Evolutionary conservation across 2,329 filamentous ascomycete genomes (phyloP).

Genomic region (Clonostachys solani): DNA sequence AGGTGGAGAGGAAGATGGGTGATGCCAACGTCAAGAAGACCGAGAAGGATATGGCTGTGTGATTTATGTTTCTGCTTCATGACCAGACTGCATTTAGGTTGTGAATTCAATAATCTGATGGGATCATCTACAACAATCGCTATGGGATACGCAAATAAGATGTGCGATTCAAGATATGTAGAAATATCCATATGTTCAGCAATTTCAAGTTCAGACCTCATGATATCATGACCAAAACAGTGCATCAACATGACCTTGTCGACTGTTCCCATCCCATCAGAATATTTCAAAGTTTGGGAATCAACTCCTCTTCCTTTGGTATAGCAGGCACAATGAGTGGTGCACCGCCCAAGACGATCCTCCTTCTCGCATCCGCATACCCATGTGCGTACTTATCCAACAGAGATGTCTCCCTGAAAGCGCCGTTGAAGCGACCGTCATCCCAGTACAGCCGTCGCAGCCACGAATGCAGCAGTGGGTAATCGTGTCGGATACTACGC

Average conservation of each 20-base stretch:
- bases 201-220: too few relatives aligned
- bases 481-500: conserved; percentile 59
- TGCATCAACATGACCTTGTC: too few relatives aligned
- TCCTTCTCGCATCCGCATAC: conserved; percentile 17
- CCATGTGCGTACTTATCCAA: conserved; percentile 36
- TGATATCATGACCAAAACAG: too few relatives aligned
- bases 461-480: conserved; percentile 66
- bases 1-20: conserved; percentile 25
- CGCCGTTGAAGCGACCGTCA: conserved; percentile 11
- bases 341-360: conserved; percentile 15
- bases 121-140: too few relatives aligned
- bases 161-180: too few relatives aligned
- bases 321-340: conserved; percentile 18
- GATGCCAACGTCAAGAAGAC: conserved; percentile 3
- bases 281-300: conserved; percentile 6
- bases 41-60: too few relatives aligned
- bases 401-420: conserved; percentile 54
- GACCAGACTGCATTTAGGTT: too few relatives aligned
- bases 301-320: conserved; percentile 9
- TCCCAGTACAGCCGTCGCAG: conserved; percentile 70
- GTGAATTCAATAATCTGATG: too few relatives aligned
- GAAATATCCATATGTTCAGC: too few relatives aligned
- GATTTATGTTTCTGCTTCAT: too few relatives aligned
- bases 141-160: too few relatives aligned
- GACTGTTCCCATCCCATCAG: too few relatives aligned